Conservation (phyloP, 2,329 filamentous ascomycete genomes). For the Nothomitra cinnamomea region DNA sequence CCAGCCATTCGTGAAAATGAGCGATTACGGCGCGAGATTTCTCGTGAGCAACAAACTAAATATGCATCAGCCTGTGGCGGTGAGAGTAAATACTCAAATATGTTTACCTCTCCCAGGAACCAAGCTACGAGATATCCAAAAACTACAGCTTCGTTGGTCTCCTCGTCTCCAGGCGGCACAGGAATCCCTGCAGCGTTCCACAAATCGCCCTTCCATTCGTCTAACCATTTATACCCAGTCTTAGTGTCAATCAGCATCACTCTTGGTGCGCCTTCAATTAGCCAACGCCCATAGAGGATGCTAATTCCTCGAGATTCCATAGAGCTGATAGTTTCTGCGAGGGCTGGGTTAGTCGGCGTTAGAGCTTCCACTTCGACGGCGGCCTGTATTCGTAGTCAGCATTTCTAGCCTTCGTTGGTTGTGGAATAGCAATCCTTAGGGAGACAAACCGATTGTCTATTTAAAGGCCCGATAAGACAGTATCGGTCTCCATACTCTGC, state of each 20-base stretch:
- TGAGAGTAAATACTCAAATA: background rate
- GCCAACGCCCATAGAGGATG: conserved; percentile 86
- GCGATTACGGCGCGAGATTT: conserved; percentile 84
- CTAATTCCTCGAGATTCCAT: conserved; percentile 88
- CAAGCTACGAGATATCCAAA: conserved; percentile 96
- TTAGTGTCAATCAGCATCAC: conserved; percentile 91
- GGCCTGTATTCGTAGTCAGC: conserved; percentile 37
- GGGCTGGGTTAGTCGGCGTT: conserved; percentile 62
- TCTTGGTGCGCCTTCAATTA: conserved; percentile 89
- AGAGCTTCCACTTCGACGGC: conserved; percentile 96
- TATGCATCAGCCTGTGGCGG: background rate
- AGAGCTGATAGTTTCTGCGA: conserved; percentile 68
- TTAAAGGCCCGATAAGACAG: conserved; percentile 85
- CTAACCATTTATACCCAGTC: conserved; percentile 74
- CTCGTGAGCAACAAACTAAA: conserved; percentile 81
- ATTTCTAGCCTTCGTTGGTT: background rate
- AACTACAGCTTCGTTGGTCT: conserved; percentile 94
- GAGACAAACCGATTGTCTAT: conserved; percentile 62
- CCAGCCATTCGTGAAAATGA: conserved; percentile 97
- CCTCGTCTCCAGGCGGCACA: conserved; percentile 76
- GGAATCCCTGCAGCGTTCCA: conserved; percentile 90
- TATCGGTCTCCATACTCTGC: conserved; percentile 98
- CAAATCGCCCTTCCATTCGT: conserved; percentile 94
- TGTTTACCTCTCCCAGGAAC: conserved; percentile 85
- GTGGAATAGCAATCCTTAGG: background rate